Conservation (phyloP, 768 basidiomycete genomes). For the Lactarius hatsudake region DNA sequence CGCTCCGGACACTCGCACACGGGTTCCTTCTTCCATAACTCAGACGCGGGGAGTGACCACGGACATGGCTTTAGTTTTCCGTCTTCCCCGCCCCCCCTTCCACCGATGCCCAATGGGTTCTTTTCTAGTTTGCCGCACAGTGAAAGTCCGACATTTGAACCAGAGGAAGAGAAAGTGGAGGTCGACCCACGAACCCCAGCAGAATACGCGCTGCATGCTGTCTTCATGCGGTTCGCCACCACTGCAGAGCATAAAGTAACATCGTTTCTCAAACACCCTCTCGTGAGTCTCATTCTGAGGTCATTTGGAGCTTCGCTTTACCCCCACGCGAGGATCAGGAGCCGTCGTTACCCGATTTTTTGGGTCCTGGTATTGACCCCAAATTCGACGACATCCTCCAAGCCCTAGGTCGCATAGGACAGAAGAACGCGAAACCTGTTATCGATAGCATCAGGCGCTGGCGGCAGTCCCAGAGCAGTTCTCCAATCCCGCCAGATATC, state of each 20-base stretch:
- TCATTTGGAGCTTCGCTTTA: background rate
- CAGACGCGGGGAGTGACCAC: constrained; percentile 70
- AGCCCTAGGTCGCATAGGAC: constrained; percentile 82
- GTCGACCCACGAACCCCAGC: constrained; percentile 79
- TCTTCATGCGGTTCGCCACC: constrained; percentile 84
- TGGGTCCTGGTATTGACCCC: constrained; percentile 71
- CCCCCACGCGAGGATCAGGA: constrained; percentile 56
- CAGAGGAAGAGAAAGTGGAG: constrained; percentile 62
- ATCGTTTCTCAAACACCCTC: constrained; percentile 59
- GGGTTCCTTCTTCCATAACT: constrained; percentile 68
- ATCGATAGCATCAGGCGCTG: constrained; percentile 86
- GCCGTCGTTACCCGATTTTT: constrained; percentile 57
- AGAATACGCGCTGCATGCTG: constrained; percentile 84
- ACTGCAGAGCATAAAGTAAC: constrained; percentile 80
- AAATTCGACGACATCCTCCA: constrained; percentile 84
- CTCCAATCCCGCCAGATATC: constrained; percentile 46
- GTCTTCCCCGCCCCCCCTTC: constrained; percentile 73
- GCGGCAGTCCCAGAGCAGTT: constrained; percentile 74
- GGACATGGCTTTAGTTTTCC: constrained; percentile 41
- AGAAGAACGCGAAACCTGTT: constrained; percentile 79
- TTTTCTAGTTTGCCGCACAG: constrained; percentile 42
- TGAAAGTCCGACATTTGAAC: constrained; percentile 48
- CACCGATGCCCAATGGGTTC: constrained; percentile 64
- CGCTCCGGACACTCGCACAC: constrained; percentile 78
- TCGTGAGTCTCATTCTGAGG: constrained; percentile 46